phyloP scores from a whole-genome alignment of 2,329 filamentous ascomycete species.

The Exophiala viscosa region DNA sequence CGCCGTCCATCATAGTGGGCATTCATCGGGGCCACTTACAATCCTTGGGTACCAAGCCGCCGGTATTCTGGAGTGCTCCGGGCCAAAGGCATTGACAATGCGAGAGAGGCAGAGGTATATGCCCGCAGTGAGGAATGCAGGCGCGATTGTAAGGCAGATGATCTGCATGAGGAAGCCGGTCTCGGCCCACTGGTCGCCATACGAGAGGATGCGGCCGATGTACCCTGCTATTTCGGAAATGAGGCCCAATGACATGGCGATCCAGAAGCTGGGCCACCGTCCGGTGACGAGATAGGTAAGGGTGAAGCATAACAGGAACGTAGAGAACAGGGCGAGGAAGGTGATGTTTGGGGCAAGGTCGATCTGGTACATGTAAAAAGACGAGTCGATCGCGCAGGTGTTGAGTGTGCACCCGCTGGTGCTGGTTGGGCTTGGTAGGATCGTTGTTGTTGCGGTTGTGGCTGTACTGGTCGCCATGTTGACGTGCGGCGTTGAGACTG shows the following conservation, averaged over 20 bases:
- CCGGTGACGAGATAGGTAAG: too few species aligned
- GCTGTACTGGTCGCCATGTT: too few species aligned
- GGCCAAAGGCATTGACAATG: slow-evolving; percentile 35
- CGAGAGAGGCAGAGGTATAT: slow-evolving; percentile 65
- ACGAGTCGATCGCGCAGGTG: too few species aligned
- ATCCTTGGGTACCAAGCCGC: slow-evolving; percentile 13
- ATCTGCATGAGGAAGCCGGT: slow-evolving; percentile 15
- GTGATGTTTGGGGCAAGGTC: too few species aligned
- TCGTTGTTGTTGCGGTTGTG: too few species aligned
- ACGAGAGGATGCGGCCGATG: slow-evolving; percentile 53
- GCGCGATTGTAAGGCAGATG: slow-evolving; percentile 29
- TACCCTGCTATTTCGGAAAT: slow-evolving; percentile 58
- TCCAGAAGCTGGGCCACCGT: slow-evolving; percentile 37
- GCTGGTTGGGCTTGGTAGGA: too few species aligned
- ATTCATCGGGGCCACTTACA: not conserved
- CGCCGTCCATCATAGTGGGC: too few species aligned
- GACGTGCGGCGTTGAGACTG: too few species aligned
- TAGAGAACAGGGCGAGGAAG: too few species aligned
- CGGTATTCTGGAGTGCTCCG: not conserved
- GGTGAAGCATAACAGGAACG: too few species aligned
- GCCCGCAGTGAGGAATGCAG: slow-evolving; percentile 56
- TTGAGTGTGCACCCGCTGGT: too few species aligned
- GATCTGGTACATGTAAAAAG: too few species aligned
- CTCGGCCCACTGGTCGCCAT: slow-evolving; percentile 38
- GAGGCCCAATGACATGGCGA: slow-evolving; percentile 53